A percentile compares a stretch with the other conserved stretches of the same genome.
Conservation (phyloP, 768 basidiomycete genomes). For the Serendipita vermifera region DNA sequence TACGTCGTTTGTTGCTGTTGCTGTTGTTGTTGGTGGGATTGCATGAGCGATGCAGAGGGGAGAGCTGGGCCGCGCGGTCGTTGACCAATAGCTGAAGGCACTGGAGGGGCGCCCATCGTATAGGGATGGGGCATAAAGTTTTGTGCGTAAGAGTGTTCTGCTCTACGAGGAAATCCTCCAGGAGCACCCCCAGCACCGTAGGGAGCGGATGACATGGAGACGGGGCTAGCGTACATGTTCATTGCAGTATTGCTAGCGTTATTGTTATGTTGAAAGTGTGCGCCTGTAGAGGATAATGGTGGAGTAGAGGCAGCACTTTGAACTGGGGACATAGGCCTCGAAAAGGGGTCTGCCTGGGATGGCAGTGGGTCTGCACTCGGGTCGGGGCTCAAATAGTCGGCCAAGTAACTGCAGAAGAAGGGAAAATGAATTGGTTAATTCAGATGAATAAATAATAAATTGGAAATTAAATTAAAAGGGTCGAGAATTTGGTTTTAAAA, state of each 20-base stretch:
- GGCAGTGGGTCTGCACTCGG: not conserved
- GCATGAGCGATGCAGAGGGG: not conserved
- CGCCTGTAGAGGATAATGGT: not conserved
- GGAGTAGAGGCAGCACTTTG: slow-evolving; percentile 1
- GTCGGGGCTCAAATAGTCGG: slow-evolving; percentile 5
- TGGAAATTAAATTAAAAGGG: too few species aligned
- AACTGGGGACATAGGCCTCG: slow-evolving; percentile 7
- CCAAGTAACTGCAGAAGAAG: not conserved
- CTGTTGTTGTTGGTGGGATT: too few species aligned
- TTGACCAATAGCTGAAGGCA: not conserved
- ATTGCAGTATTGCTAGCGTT: not conserved
- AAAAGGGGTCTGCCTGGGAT: not conserved
- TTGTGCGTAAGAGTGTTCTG: slow-evolving; percentile 1
- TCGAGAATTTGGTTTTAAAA: not conserved
- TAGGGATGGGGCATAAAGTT: not conserved
- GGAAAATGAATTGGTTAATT: too few species aligned
- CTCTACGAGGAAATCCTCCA: not conserved
- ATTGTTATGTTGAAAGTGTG: too few species aligned
- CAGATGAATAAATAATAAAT: not conserved
- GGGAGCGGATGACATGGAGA: not conserved
- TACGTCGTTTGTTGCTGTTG: too few species aligned
- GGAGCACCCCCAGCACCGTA: not conserved
- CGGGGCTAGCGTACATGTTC: not conserved
- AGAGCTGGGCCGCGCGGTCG: slow-evolving; percentile 7
- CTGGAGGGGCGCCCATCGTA: not conserved